These are phyloP conservation scores for Crithidia thermophila DNA, from an alignment of 208 protist species.

Conservation along the genomic window DNA sequence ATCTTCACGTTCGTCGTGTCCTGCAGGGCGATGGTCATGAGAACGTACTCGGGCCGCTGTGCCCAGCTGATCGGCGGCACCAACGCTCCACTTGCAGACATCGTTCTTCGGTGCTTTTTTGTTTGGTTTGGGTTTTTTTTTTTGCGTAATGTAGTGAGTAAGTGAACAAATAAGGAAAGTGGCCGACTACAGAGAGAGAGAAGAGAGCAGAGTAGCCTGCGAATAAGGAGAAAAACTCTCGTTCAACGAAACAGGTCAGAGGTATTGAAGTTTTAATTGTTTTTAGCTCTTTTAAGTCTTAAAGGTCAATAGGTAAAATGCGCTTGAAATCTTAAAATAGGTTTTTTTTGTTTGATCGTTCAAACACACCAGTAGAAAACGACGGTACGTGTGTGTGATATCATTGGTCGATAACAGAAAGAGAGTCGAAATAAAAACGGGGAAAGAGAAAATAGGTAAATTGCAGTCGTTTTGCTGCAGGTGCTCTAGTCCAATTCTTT, in stretches of 20 bases:
- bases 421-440: slow-evolving; percentile 10
- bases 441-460: not conserved
- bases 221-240: slow-evolving; percentile 19
- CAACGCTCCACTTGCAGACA: slow-evolving; percentile 30
- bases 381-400: too few relatives aligned
- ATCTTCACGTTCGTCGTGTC: slow-evolving; percentile 74
- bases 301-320: too few relatives aligned
- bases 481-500: too few relatives aligned
- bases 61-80: slow-evolving; percentile 85
- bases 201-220: slow-evolving; percentile 12
- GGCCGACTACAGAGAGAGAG: slow-evolving; percentile 8
- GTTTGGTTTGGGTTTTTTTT: slow-evolving; percentile 7
- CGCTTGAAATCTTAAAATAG: too few relatives aligned
- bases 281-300: too few relatives aligned
- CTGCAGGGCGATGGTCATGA: slow-evolving; percentile 79
- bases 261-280: too few relatives aligned
- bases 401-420: too few relatives aligned
- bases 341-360: too few relatives aligned
- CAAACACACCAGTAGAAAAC: too few relatives aligned
- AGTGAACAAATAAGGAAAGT: slow-evolving; percentile 1
- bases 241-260: too few relatives aligned
- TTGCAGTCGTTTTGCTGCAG: too few relatives aligned
- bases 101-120: not conserved
- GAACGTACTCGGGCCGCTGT: slow-evolving; percentile 75
- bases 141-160: slow-evolving; percentile 11